Evolutionary conservation across 345 rosid genomes (phyloP).

Genomic region (Brassica napus): DNA sequence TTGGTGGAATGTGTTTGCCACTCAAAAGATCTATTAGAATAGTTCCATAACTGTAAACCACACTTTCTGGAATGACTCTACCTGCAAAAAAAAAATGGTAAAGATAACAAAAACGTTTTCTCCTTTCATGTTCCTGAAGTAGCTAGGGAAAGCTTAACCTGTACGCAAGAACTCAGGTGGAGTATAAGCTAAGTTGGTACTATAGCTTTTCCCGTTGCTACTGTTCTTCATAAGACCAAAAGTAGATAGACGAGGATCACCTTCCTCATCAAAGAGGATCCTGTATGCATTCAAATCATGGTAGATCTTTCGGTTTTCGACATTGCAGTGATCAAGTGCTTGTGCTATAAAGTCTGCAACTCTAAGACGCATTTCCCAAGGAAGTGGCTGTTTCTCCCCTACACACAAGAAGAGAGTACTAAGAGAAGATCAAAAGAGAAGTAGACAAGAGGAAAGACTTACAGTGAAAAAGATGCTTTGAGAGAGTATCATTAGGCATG

Average conservation of each 20-base stretch:
- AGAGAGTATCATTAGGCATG: constrained; percentile 93
- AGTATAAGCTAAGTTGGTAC: constrained; percentile 88
- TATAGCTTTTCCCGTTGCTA: constrained; percentile 62
- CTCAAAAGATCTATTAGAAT: constrained; percentile 53
- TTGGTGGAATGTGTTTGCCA: constrained; percentile 55
- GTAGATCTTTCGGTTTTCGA: constrained; percentile 64
- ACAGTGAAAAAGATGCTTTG: constrained; percentile 97
- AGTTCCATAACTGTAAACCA: constrained; percentile 45
- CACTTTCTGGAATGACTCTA: constrained; percentile 44
- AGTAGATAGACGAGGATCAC: constrained; percentile 77
- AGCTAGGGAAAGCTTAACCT: constrained; percentile 41
- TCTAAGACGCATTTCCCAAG: constrained; percentile 91
- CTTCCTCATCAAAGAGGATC: constrained; percentile 86
- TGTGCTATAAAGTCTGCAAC: constrained; percentile 72
- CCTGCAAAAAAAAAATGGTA: constrained; percentile 25
- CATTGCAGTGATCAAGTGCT: constrained; percentile 65
- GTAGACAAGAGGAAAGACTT: constrained; percentile 10
- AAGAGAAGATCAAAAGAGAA: constrained; percentile 17
- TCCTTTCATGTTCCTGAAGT: not conserved
- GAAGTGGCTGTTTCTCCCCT: constrained; percentile 90
- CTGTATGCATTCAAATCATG: constrained; percentile 94
- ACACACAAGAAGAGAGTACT: constrained; percentile 22
- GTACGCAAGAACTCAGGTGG: constrained; percentile 88
- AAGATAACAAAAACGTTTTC: not conserved
- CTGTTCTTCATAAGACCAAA: constrained; percentile 94